A percentile compares a stretch with the other conserved stretches of the same genome.
Evolutionary conservation across 106 monocot genomes (phyloP).

Genomic region (Apostasia shenzhenica): DNA sequence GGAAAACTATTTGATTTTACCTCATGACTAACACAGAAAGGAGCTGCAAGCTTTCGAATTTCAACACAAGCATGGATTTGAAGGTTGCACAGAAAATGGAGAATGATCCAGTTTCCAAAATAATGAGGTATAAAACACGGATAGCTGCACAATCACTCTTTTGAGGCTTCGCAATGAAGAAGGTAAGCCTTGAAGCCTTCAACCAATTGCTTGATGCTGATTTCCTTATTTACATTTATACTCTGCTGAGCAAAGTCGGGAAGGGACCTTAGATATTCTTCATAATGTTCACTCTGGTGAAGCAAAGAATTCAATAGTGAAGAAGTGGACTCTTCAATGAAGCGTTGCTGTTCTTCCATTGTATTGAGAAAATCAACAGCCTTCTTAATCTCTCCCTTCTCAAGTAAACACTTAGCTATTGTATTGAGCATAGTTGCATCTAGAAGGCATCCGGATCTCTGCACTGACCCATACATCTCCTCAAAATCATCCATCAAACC

Average conservation of each 20-base stretch:
- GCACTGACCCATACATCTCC: conserved; percentile 10
- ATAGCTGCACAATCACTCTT: not conserved
- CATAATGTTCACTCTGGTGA: conserved; percentile 1
- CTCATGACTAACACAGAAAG: too few species aligned
- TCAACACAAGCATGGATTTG: too few species aligned
- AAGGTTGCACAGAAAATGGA: too few species aligned
- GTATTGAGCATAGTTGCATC: conserved; percentile 15
- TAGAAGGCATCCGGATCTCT: conserved; percentile 3
- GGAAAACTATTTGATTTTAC: too few species aligned
- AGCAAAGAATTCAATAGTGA: conserved; percentile 2
- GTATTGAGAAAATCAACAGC: conserved; percentile 12
- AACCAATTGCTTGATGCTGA: conserved; percentile 6
- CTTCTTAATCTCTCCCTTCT: conserved; percentile 11
- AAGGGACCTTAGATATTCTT: conserved; percentile 13
- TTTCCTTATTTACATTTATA: conserved; percentile 6
- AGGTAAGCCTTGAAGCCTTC: conserved; percentile 5
- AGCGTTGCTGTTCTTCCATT: conserved; percentile 9
- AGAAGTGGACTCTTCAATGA: conserved; percentile 10
- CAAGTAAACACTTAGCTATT: conserved; percentile 12
- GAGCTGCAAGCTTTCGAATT: too few species aligned
- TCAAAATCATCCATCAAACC: conserved; percentile 12
- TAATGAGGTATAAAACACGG: not conserved
- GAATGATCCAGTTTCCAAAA: too few species aligned
- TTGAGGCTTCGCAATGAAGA: not conserved
- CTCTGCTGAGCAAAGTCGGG: conserved; percentile 4